Evolutionary conservation across 805 yeast species (phyloP), one percentile per base, ranked within the genome.

Genomic region (Tetrapisispora arboricola): DNA sequence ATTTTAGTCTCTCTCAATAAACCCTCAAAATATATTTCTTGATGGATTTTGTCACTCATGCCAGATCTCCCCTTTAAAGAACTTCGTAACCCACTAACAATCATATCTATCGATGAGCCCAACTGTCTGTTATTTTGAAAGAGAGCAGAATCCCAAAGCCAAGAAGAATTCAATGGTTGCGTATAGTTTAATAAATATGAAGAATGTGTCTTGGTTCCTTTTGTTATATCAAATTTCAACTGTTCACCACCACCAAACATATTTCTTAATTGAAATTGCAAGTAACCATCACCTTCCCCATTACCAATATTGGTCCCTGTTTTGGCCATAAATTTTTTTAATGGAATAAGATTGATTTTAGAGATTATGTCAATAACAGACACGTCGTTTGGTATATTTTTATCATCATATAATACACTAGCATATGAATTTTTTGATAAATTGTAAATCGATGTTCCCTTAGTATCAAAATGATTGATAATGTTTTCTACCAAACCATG

Each of bases 261-360:
- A 53, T 80, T 80, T 33, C 70, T 60, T 44, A 52, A 36, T 58
- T 78, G 87, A 42, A 88, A 75, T 25, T 84, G 80, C 36, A 86
- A 70, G 55, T 88, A 87, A 1, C 96, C 97, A 55, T 84, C 55
- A 24, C 96, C 98, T 65, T 92, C 97, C 25, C 95, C 95, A 56
- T 92, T 90, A 2, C 97, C 97, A 7, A 92, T 75, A 60, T 87
- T 88, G 2, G 97, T 92, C 4, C 99, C 99, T 1, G 96, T 84
- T 51, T 83, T 84, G 40, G 94, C 88, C 44, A 74, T 71, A 51
- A 87, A 82, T 49, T 73, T 72, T 50, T 85, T 85, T 4, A 73
- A 73, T 0, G 90, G 88, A 5, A 48, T 30, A 10, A 67, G 38
- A 27, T 60, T 55, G 12, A 65, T 36, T 15, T 46, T 52, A 15